Evolutionary conservation across 371 early-diverging fungal genomes (phyloP), one percentile per base, ranked within the genome.

Genomic region (Mortierella sp.): DNA sequence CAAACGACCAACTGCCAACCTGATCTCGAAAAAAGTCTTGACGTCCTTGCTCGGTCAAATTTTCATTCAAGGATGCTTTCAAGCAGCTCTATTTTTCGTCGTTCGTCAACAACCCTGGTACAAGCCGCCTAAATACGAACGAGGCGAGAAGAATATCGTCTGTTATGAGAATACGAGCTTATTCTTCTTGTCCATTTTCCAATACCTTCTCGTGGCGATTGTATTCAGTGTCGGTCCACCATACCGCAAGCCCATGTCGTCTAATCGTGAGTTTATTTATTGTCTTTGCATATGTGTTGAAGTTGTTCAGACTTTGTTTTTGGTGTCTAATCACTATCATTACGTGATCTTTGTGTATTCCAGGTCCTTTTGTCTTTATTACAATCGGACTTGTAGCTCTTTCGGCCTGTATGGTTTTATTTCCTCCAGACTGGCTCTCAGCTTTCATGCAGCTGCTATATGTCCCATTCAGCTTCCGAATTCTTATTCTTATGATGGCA

Each of bases 201-300:
- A 97, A 85, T 99, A 99, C 84, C 86, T 98, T 28, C 83, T 93
- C 9, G 89, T 94, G 17, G 98, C 96, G 1, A 86, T 94, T 31
- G 95, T 97, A 23, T 97, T 97, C 72, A 96, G 95, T 83, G 95
- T 94, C 3, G 99, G 99, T 0, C 95, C 95, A 26, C 99, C 98
- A 1, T 98, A 96, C 70, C 90, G 98, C 45, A 88, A 93, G 78
- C 85, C 94, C 0, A 85, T 96, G 58, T 87, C 88, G 76, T 91
- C 89, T 31, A 99, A 98, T 84, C 85, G 93, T 90, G 85, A 68
- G 84, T 62, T 0, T 5, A 26, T 53, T 26, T 43, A 26, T 61
- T 32, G 15, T 58, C 29, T 40, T 26, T 37, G 9, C 9, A 37
- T 42, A 15, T 22, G n/a, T n/a, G n/a, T n/a, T n/a, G n/a, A n/a